Conservation (phyloP, 352 stramenopile species). For the Thalassiosira livingstoniorum region DNA sequence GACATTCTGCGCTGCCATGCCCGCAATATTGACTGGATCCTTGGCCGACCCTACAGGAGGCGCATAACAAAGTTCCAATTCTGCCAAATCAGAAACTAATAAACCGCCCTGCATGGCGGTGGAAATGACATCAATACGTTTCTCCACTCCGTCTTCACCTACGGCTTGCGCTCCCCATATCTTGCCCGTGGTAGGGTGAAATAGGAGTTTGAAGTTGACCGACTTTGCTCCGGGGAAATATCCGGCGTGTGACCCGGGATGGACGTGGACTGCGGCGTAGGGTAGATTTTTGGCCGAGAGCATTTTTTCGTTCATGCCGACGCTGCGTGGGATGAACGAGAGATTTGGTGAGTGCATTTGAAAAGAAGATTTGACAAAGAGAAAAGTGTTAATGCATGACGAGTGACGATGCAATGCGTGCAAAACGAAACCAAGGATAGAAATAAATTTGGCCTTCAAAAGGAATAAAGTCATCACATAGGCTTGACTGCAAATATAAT, state of each 20-base stretch:
- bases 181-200: conserved; percentile 64
- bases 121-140: conserved; percentile 83
- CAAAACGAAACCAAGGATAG: too few species aligned
- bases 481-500: too few species aligned
- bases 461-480: too few species aligned
- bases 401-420: too few species aligned
- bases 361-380: too few species aligned
- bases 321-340: conserved; percentile 37
- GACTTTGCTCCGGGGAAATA: conserved; percentile 80
- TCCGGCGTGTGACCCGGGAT: conserved; percentile 72
- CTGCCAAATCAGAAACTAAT: conserved; percentile 74
- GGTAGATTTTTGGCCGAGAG: conserved; percentile 53
- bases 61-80: conserved; percentile 83
- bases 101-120: conserved; percentile 76
- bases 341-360: too few species aligned
- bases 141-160: conserved; percentile 83
- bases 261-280: conserved; percentile 67
- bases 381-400: too few species aligned
- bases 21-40: conserved; percentile 83
- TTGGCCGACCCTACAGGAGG: conserved; percentile 80
- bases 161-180: conserved; percentile 81
- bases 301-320: conserved; percentile 83
- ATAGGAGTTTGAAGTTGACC: conserved; percentile 82
- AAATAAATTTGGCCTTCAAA: too few species aligned
- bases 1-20: conserved; percentile 79